phyloP scores from a whole-genome alignment of 345 rosid genomes.

The Bruguiera parviflora region DNA sequence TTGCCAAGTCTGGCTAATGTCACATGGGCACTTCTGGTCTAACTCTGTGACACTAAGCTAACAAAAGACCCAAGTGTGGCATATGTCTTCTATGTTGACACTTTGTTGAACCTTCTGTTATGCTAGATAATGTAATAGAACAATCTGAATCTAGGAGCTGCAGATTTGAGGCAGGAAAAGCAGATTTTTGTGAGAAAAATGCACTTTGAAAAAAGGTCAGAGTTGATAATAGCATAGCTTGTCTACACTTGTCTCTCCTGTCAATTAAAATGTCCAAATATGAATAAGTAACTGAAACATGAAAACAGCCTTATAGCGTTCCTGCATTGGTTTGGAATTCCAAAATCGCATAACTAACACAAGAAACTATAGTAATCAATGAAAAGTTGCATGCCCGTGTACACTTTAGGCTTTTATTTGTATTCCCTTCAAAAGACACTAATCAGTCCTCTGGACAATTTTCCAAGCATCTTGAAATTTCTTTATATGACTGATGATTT shows the following conservation, averaged over 20 bases:
- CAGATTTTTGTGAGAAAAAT: background rate
- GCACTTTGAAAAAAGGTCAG: background rate
- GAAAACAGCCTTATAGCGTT: no score
- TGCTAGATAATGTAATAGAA: background rate
- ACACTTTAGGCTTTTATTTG: no score
- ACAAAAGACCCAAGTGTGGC: no score
- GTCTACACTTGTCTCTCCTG: background rate
- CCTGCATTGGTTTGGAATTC: background rate
- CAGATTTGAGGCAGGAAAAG: background rate
- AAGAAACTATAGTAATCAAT: background rate
- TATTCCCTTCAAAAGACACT: no score
- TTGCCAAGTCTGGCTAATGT: no score
- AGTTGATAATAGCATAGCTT: no score
- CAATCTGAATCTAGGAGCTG: background rate
- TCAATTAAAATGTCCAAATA: background rate
- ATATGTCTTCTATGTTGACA: background rate
- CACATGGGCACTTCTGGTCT: no score
- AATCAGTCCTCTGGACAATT: no score
- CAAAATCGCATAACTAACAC: background rate
- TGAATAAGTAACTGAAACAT: no score
- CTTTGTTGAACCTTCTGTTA: background rate
- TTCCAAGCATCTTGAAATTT: background rate
- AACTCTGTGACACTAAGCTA: no score
- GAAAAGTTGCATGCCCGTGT: background rate
- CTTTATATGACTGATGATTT: constrained; percentile 15